Percentiles rank a stretch among this genome's conserved stretches.
Conservation (phyloP, 306 rosid genomes). For the Citrullus amarus region DNA sequence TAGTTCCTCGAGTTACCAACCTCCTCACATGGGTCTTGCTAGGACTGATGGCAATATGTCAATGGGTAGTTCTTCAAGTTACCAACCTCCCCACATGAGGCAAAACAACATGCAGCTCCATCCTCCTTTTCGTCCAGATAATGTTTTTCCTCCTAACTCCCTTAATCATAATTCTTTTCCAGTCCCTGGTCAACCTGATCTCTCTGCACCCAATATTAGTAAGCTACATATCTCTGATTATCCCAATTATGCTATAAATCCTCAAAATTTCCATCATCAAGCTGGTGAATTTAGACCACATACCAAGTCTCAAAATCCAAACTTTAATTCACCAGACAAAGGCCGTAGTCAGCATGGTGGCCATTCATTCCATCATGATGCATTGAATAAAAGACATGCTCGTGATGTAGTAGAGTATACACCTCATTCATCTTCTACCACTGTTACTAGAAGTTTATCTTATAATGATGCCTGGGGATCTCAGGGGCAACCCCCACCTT, state of each 20-base stretch:
- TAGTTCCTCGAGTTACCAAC: conserved; percentile 33
- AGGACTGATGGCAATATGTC: conserved; percentile 36
- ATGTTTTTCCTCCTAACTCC: conserved; percentile 26
- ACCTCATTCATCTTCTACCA: conserved; percentile 20
- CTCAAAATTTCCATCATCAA: conserved; percentile 26
- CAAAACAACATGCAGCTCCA: conserved; percentile 38
- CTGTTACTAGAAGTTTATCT: conserved; percentile 26
- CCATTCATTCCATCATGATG: conserved; percentile 28
- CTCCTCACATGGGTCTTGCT: conserved; percentile 25
- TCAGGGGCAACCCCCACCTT: conserved; percentile 55
- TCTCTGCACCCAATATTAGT: conserved; percentile 45
- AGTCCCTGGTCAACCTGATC: conserved; percentile 35
- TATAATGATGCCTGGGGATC: conserved; percentile 63
- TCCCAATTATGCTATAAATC: conserved; percentile 27
- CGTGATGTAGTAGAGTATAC: conserved; percentile 30
- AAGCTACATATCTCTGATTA: conserved; percentile 39
- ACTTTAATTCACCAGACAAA: conserved; percentile 33
- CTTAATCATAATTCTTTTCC: conserved; percentile 32
- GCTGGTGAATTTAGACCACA: conserved; percentile 40
- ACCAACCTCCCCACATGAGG: conserved; percentile 35
- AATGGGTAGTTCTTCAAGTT: conserved; percentile 30
- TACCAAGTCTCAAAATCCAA: conserved; percentile 24
- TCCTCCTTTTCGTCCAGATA: conserved; percentile 35
- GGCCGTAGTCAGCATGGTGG: conserved; percentile 35
- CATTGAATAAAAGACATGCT: conserved; percentile 29